Evolutionary conservation across 148 eudicot genomes (phyloP), one percentile per base, ranked within the genome.

Genomic region (Spergularia bocconei): DNA sequence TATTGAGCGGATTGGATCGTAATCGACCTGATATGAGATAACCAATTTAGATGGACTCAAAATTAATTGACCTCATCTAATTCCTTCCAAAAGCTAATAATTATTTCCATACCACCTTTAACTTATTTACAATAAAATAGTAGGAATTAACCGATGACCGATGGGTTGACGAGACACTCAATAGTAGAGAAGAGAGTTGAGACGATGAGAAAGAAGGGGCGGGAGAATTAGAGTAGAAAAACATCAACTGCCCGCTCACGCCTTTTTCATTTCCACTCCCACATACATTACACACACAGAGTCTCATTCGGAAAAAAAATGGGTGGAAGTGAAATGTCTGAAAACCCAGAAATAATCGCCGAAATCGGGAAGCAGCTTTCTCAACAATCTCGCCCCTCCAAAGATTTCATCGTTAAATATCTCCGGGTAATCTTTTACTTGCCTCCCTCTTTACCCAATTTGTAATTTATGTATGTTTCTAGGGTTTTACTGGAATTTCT

Each of bases 321-420:
- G 36, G 36, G 36, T 0, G 2, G 36, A 29, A 29, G 36, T 29
- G 13, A 60, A 76, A 82, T 84, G 87, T 78, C 80, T 33, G 50
- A 58, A 48, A 20, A 54, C 9, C 85, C 94, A 6, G 79, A 78
- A 76, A 57, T 76, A 33, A 72, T 91, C 15, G 25, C 83, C 41
- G 87, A 81, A 52, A 81, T 94, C 61, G 97, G 88, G 21, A 85
- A 88, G 48, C 86, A 87, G 60, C 91, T 94, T 71, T 84, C 82
- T 29, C 80, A 29, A 13, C 84, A 88, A 71, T 47, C 83, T 76
- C 87, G 93, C 48, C 96, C 85, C 20, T 79, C 87, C 81, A 90
- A 89, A 79, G 91, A 85, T 69, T 72, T 78, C 14, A 77, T 94
- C 81, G 78, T 91, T 20, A 90, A 88, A 68, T 74, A 86, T n/a